Evolutionary conservation across 2,329 filamentous ascomycete species (phyloP), one percentile per base, ranked within the genome.

Genomic region (Scleromitrula shiraiana): DNA sequence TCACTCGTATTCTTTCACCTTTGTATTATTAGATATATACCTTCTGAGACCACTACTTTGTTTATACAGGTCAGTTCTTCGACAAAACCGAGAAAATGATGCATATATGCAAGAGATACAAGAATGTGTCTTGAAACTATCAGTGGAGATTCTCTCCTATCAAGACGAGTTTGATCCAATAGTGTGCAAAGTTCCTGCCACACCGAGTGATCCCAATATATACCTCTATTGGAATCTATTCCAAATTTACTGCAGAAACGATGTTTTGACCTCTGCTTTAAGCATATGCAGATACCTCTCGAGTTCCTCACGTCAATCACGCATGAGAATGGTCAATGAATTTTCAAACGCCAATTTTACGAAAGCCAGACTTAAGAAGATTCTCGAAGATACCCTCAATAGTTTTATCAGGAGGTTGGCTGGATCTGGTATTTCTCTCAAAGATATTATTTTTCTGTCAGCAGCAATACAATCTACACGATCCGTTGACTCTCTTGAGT

Each of bases 161-260:
- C 50, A 48, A 22, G 49, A 53, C 10, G n/a, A 40, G 5, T 43
- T 54, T 29, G 52, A 54, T 32, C 51, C 51, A 12, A 32, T 40
- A 12, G 38, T 39, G 17, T n/a, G n/a, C n/a, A n/a, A n/a, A n/a
- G n/a, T n/a, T n/a, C n/a, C n/a, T n/a, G n/a, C n/a, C n/a, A n/a
- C n/a, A n/a, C n/a, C n/a, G n/a, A 17, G 27, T 19, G 41, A 46
- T 15, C 20, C 39, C 22, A 44, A 47, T 29, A 46, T n/a, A 23
- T 36, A 33, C 23, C 26, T 29, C 14, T 47, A 45, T 30, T 50
- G 51, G 49, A 44, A 51, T 15, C 24, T 55, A 23, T 55, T 55
- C 24, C 51, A 55, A 26, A 42, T 56, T 19, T 37, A 50, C n/a
- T 56, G 46, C 41, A 54, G 53, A 20, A 53, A 38, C 19, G 52